Evolutionary conservation across 805 yeast genomes (phyloP).

Genomic region (Yamadazyma olivae): DNA sequence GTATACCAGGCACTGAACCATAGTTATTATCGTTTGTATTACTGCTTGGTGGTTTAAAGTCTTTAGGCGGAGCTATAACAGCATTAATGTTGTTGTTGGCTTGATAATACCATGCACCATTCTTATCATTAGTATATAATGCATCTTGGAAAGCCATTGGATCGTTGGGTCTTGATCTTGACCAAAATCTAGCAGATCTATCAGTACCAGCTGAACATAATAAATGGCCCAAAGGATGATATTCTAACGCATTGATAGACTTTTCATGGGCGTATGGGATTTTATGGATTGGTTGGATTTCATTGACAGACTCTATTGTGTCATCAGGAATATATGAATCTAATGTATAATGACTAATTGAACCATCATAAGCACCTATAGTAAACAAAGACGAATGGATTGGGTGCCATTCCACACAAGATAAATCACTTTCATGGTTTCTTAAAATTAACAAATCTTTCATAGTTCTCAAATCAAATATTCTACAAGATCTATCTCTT

Average conservation of each 20-base stretch:
- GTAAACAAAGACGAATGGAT: constrained; percentile 74
- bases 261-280: constrained; percentile 95
- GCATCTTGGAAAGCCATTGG: constrained; percentile 78
- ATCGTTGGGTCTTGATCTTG: constrained; percentile 88
- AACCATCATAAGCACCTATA: constrained; percentile 88
- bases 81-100: constrained; percentile 45
- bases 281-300: constrained; percentile 45
- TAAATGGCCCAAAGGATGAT: constrained; percentile 92
- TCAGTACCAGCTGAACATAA: constrained; percentile 93
- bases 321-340: constrained; percentile 43
- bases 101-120: constrained; percentile 47
- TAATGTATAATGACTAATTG: constrained; percentile 72
- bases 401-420: constrained; percentile 92
- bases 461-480: constrained; percentile 87
- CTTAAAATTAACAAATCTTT: constrained; percentile 68
- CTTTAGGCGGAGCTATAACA: constrained; percentile 25
- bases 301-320: constrained; percentile 18
- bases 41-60: constrained; percentile 2
- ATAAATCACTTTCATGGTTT: constrained; percentile 80
- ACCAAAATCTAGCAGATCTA: constrained; percentile 91
- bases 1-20: background rate
- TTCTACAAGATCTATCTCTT: constrained; percentile 81
- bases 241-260: constrained; percentile 84
- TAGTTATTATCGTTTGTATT: background rate
- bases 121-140: constrained; percentile 60